Conservation (phyloP, 257 asterid species). For the Solanum dulcamara region DNA sequence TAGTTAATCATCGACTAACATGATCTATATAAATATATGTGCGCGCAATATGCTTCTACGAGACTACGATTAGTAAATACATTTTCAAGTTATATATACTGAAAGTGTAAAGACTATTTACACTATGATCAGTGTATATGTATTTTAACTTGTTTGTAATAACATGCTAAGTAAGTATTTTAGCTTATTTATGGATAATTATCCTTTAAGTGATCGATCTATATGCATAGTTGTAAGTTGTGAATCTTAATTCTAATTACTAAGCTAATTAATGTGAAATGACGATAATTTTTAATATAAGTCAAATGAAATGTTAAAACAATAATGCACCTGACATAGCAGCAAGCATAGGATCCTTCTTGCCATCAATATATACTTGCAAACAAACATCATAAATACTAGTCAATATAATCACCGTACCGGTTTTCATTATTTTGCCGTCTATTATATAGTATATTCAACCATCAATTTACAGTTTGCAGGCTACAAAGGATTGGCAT, state of each 20-base stretch:
- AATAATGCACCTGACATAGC: not conserved
- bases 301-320: not conserved
- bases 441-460: not conserved
- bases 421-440: not conserved
- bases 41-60: not conserved
- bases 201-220: not conserved
- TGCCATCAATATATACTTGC: not conserved
- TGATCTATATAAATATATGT: not conserved
- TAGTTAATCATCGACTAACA: not conserved
- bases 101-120: not conserved
- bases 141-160: not conserved
- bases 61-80: not conserved
- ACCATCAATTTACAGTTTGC: not conserved
- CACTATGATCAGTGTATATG: not conserved
- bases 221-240: not conserved
- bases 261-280: not conserved
- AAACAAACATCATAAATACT: not conserved
- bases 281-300: not conserved
- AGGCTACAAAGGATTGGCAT: not conserved
- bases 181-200: not conserved
- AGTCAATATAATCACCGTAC: not conserved
- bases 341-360: not conserved
- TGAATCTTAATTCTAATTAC: not conserved
- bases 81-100: not conserved
- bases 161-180: not conserved